Conservation (phyloP, 306 rosid species). For the Ochetophila trinervis region DNA sequence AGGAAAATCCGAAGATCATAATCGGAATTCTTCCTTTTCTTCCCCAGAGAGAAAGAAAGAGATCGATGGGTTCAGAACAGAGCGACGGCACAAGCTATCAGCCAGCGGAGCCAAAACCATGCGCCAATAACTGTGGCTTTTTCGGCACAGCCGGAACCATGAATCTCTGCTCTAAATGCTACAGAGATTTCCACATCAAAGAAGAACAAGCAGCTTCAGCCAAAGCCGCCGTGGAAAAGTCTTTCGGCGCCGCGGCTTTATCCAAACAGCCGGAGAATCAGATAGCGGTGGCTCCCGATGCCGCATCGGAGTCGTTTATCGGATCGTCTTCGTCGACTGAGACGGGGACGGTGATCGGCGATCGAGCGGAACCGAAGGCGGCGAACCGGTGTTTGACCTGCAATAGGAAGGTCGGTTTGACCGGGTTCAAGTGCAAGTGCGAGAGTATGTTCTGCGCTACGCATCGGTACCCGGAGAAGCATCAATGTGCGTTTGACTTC, state of each 20-base stretch:
- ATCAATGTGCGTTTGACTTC: constrained; percentile 47
- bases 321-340: not conserved
- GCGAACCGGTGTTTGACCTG: constrained; percentile 46
- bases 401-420: constrained; percentile 47
- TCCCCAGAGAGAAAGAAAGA: not conserved
- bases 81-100: constrained; percentile 44
- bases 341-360: not conserved
- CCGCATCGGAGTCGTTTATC: not conserved
- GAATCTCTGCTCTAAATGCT: constrained; percentile 65
- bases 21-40: too few relatives aligned
- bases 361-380: constrained; percentile 12
- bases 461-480: constrained; percentile 62
- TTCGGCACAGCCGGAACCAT: constrained; percentile 42
- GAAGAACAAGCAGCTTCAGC: constrained; percentile 39
- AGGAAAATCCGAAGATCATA: too few relatives aligned
- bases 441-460: constrained; percentile 46
- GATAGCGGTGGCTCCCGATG: not conserved
- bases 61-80: constrained; percentile 50
- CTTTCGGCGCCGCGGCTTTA: constrained; percentile 21
- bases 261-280: not conserved
- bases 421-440: constrained; percentile 61
- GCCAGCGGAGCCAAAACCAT: constrained; percentile 49
- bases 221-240: constrained; percentile 41
- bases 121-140: constrained; percentile 70
- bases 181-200: constrained; percentile 26